A percentile compares a stretch with the other conserved stretches of the same genome.
Evolutionary conservation across 495 filamentous ascomycete genomes (phyloP).

Genomic region (Xylaria scruposa): DNA sequence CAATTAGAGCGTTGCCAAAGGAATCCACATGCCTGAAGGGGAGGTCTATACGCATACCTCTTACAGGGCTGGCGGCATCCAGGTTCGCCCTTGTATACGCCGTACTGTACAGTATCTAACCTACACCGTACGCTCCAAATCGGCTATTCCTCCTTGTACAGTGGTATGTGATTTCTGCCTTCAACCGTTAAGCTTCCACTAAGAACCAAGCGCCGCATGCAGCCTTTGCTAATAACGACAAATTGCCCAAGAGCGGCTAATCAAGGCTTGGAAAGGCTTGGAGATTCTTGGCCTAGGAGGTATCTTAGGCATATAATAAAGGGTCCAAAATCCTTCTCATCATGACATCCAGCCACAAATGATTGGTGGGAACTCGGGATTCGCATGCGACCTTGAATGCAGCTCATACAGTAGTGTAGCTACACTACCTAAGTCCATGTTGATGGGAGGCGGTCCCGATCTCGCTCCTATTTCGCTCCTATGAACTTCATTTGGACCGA

Average conservation of each 20-base stretch:
- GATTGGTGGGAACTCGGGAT: slow-evolving; percentile 22
- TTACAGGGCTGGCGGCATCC: slow-evolving; percentile 14
- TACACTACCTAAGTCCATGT: background rate
- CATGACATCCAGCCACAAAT: slow-evolving; percentile 17
- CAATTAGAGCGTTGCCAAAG: slow-evolving; percentile 6
- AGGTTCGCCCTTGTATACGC: background rate
- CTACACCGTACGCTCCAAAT: background rate
- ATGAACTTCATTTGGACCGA: background rate
- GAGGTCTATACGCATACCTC: background rate
- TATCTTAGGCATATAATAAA: slow-evolving; percentile 4
- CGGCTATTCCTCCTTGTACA: background rate
- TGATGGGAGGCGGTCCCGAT: background rate
- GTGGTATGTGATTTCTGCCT: background rate
- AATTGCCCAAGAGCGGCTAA: slow-evolving; percentile 38
- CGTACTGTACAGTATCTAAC: background rate
- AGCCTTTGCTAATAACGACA: slow-evolving; percentile 29
- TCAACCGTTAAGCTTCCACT: slow-evolving; percentile 25
- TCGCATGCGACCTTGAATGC: slow-evolving; percentile 20
- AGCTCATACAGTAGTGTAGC: slow-evolving; percentile 19
- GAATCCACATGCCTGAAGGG: slow-evolving; percentile 9
- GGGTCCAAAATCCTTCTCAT: slow-evolving; percentile 19
- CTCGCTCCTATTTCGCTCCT: slow-evolving; percentile 1
- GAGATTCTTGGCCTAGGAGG: slow-evolving; percentile 32
- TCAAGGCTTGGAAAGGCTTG: slow-evolving; percentile 43
- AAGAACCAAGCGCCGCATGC: slow-evolving; percentile 26